Conservation (phyloP, 2,329 filamentous ascomycete genomes). For the Cytospora piceicola region DNA sequence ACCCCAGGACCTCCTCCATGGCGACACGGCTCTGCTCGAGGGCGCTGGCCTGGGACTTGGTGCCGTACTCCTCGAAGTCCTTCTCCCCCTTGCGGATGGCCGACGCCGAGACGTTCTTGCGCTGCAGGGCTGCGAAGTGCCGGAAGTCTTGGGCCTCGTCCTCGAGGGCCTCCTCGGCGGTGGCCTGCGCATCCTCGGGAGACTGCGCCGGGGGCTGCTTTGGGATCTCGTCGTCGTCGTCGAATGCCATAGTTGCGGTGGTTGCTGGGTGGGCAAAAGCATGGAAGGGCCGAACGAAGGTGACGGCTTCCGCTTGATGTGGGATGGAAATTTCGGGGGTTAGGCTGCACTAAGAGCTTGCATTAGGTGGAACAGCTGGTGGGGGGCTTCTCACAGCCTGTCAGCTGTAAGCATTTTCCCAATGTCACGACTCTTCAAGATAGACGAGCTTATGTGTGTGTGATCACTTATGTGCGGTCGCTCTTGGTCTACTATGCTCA, state of each 20-base stretch:
- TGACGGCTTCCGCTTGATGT: not conserved
- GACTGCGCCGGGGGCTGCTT: constrained; percentile 31
- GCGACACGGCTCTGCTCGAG: constrained; percentile 82
- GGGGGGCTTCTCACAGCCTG: not conserved
- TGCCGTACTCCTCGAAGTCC: constrained; percentile 94
- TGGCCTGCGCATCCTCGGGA: constrained; percentile 39
- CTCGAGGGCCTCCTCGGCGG: constrained; percentile 64
- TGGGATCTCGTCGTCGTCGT: constrained; percentile 37
- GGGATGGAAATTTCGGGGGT: not conserved
- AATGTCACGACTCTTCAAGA: not conserved
- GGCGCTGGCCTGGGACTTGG: constrained; percentile 74
- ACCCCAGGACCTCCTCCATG: constrained; percentile 85
- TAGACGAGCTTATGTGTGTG: not conserved
- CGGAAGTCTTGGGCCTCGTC: constrained; percentile 89
- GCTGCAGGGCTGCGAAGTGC: constrained; percentile 61
- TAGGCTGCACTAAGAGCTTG: constrained; percentile 4
- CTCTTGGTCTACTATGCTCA: too few relatives aligned
- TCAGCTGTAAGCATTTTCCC: too few relatives aligned
- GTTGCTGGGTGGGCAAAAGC: not conserved
- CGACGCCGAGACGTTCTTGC: constrained; percentile 56
- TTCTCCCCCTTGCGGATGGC: constrained; percentile 92
- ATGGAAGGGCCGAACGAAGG: not conserved
- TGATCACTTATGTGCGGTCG: too few relatives aligned
- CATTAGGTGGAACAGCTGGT: not conserved
- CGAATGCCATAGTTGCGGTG: constrained; percentile 35